phyloP scores from a whole-genome alignment of 345 rosid genomes.

The Populus davidiana region DNA sequence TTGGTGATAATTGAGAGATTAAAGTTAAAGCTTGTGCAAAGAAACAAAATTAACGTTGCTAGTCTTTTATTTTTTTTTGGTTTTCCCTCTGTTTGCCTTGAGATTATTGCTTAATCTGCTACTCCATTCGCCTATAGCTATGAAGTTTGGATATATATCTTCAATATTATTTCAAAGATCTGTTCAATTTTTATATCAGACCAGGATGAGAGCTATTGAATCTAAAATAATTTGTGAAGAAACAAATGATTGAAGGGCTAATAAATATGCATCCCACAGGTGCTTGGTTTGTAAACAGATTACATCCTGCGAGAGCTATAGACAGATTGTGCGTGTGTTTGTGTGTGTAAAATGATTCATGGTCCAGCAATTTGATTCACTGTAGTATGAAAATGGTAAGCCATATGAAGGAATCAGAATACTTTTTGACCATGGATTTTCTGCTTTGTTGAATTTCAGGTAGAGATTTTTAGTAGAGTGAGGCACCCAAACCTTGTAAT shows the following conservation, averaged over 20 bases:
- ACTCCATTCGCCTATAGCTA: not conserved
- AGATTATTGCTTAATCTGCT: not conserved
- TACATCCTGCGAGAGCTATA: not conserved
- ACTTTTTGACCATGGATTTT: not conserved
- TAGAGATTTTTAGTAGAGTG: constrained; percentile 68
- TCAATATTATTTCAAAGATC: not conserved
- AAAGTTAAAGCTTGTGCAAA: not conserved
- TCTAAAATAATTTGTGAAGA: not conserved
- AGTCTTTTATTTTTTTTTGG: not conserved
- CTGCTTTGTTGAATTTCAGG: constrained; percentile 35
- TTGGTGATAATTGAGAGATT: not conserved
- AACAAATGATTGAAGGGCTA: not conserved
- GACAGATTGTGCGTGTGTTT: not conserved
- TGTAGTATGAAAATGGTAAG: not conserved
- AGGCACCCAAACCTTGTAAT: constrained; percentile 87
- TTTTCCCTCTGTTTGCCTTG: not conserved
- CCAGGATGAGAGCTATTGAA: not conserved
- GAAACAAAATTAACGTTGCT: not conserved
- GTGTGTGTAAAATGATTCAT: not conserved
- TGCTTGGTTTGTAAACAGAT: not conserved
- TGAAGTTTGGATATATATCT: not conserved
- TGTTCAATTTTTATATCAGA: not conserved
- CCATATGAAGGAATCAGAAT: no score
- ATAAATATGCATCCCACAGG: not conserved
- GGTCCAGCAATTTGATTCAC: not conserved